Base-by-base conservation (phyloP, 2,329 filamentous ascomycete genomes). In the Raffaelea albimanens region DNA sequence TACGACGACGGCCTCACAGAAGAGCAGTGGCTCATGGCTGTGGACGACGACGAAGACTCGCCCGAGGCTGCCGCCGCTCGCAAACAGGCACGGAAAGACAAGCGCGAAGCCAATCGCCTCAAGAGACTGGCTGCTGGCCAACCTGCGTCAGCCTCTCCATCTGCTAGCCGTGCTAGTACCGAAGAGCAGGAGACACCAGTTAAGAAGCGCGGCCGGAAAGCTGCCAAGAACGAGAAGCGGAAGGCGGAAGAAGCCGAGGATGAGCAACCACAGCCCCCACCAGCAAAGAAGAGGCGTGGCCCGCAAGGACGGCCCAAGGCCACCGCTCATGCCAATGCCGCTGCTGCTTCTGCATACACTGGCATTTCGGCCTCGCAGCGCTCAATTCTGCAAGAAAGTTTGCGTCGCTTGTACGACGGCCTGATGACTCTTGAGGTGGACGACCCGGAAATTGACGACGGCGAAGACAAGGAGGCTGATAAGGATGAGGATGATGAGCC, bases 1-100 rank as follows among this genome's bases (percentile, higher is more conserved):
- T 98, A 98, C 58, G 93, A 98, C 59, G 93, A 98, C 60, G 93
- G 94, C 45, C 80, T 98, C 25, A 97, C 93, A 0, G 94, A 98
- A 68, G 93, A 98, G 69, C 94, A 98, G 66, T 98, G 93, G 93
- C 78, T 97, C 45, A 91, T 95, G 72, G 93, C 93, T 46, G 91
- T 98, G 29, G 93, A 98, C 62, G 91, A 95, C 51, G 90, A 96
- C 44, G 93, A 98, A 2, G 93, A 98, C 61, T 83, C 81, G 0
- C 89, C 95, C 25, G 93, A 97, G 62, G 90, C 88, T 46, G 93
- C 93, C 2, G 90, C 94, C 34, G 86, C 87, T 33, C 82, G 93
- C 38, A 97, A 96, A 60, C 82, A 89, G 61, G 87, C 87, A 4
- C 81, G 86, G 46, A 87, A 89, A 55, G 87, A 88, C 52, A 87